Conservation (phyloP, 192 early-diverging fungal species). For the Backusella circina region DNA sequence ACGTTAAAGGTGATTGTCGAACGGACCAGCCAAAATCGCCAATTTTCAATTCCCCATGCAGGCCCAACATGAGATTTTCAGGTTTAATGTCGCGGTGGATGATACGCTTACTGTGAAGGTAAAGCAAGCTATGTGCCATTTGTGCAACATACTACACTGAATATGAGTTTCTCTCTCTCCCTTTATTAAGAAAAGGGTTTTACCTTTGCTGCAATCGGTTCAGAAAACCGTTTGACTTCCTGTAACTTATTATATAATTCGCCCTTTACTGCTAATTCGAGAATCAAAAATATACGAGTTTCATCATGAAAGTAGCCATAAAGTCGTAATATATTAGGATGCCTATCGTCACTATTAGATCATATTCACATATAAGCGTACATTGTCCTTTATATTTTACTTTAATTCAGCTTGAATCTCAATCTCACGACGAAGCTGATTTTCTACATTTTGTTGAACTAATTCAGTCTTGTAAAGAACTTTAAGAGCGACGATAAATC, state of each 20-base stretch:
- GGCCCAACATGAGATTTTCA: constrained; percentile 87
- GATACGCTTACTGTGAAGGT: constrained; percentile 86
- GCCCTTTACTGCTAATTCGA: constrained; percentile 94
- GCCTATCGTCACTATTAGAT: constrained; percentile 41
- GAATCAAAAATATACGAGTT: constrained; percentile 87
- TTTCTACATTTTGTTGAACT: constrained; percentile 69
- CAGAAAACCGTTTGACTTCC: constrained; percentile 66
- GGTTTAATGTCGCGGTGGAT: constrained; percentile 98
- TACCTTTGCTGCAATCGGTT: constrained; percentile 72
- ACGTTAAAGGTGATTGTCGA: constrained; percentile 36
- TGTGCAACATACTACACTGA: constrained; percentile 76
- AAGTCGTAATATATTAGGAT: constrained; percentile 90
- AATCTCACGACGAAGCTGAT: constrained; percentile 90
- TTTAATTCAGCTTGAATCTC: constrained; percentile 92
- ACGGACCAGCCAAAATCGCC: constrained; percentile 98
- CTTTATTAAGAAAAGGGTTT: background rate
- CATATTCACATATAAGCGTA: background rate
- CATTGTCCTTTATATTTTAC: constrained; percentile 34
- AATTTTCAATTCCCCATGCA: constrained; percentile 88
- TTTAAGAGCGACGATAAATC: constrained; percentile 91
- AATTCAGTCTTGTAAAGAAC: constrained; percentile 86
- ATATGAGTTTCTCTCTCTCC: background rate
- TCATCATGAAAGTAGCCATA: constrained; percentile 96
- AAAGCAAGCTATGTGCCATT: constrained; percentile 80
- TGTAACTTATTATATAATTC: constrained; percentile 87